Conservation (phyloP, 495 filamentous ascomycete species). For the Penicillium verhagenii region DNA sequence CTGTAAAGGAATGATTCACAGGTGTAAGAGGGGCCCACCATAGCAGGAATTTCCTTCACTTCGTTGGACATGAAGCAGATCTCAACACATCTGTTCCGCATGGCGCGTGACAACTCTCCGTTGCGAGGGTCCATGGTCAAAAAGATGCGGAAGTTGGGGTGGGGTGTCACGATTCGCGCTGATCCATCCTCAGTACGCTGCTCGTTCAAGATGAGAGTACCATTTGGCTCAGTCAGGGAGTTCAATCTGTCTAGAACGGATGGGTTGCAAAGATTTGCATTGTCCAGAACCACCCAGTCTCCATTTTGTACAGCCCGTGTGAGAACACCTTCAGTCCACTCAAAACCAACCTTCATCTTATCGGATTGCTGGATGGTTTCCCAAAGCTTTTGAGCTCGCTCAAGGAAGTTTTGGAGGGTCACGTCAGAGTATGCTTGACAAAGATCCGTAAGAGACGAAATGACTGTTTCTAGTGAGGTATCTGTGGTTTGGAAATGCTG, state of each 20-base stretch:
- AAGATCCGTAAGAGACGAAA: slow-evolving; percentile 31
- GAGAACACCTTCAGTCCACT: slow-evolving; percentile 93
- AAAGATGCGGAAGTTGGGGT: slow-evolving; percentile 88
- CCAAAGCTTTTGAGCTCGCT: slow-evolving; percentile 39
- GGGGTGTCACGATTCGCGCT: slow-evolving; percentile 74
- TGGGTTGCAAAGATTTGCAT: slow-evolving; percentile 92
- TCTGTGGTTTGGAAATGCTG: slow-evolving; percentile 33
- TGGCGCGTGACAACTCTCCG: slow-evolving; percentile 92
- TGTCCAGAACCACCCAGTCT: slow-evolving; percentile 91
- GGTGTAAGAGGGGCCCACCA: slow-evolving; percentile 37
- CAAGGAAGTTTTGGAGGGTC: slow-evolving; percentile 33
- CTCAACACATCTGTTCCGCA: slow-evolving; percentile 94
- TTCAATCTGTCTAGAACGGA: slow-evolving; percentile 95
- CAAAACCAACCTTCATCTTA: slow-evolving; percentile 70
- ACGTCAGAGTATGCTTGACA: slow-evolving; percentile 28
- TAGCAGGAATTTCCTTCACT: slow-evolving; percentile 14
- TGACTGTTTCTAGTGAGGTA: slow-evolving; percentile 35
- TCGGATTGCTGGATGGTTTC: slow-evolving; percentile 50
- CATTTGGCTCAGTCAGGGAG: slow-evolving; percentile 88
- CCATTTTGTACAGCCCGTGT: slow-evolving; percentile 83
- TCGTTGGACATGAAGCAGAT: slow-evolving; percentile 63
- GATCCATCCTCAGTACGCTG: slow-evolving; percentile 80
- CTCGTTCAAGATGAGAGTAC: slow-evolving; percentile 85
- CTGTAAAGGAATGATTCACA: slow-evolving; percentile 53
- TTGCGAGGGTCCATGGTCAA: slow-evolving; percentile 90